A percentile compares a stretch with the other conserved stretches of the same genome.
Evolutionary conservation across 768 basidiomycete species (phyloP).

Genomic region (Pleurotus salmoneostramineus): DNA sequence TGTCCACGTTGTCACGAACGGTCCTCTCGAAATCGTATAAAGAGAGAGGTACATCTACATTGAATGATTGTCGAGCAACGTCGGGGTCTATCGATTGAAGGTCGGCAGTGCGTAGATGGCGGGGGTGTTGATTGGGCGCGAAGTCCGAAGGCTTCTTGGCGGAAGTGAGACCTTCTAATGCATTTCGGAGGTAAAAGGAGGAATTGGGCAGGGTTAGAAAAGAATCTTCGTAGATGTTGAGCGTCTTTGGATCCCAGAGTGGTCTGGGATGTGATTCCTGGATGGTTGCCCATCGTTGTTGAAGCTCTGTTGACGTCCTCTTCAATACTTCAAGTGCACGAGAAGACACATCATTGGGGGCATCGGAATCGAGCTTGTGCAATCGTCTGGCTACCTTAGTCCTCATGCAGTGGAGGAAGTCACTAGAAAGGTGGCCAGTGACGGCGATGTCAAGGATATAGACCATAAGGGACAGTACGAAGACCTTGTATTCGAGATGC

Average conservation of each 20-base stretch:
- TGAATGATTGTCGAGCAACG: background rate
- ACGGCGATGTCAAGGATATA: conserved; percentile 20
- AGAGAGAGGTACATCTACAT: conserved; percentile 10
- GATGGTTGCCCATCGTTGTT: conserved; percentile 28
- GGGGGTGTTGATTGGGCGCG: conserved; percentile 11
- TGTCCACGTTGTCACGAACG: conserved; percentile 23
- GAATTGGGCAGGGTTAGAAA: conserved; percentile 27
- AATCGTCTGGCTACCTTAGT: conserved; percentile 33
- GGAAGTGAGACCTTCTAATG: background rate
- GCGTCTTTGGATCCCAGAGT: conserved; percentile 17
- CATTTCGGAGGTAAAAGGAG: conserved; percentile 9
- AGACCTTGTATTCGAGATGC: conserved; percentile 36
- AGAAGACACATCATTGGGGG: conserved; percentile 15
- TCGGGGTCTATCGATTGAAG: conserved; percentile 1
- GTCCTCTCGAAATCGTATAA: conserved; percentile 34
- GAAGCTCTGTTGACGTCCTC: conserved; percentile 18
- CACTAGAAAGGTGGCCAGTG: conserved; percentile 18
- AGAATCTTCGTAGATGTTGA: conserved; percentile 25
- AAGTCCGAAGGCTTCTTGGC: conserved; percentile 11
- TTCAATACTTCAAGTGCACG: conserved; percentile 16
- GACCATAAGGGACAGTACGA: conserved; percentile 39
- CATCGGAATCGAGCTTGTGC: conserved; percentile 29
- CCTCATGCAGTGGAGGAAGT: conserved; percentile 31
- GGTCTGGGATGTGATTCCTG: conserved; percentile 21
- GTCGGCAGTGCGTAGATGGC: conserved; percentile 14